Evolutionary conservation across 1,139 yeast species (phyloP).

Genomic region (Blastobotrys ciferrii): DNA sequence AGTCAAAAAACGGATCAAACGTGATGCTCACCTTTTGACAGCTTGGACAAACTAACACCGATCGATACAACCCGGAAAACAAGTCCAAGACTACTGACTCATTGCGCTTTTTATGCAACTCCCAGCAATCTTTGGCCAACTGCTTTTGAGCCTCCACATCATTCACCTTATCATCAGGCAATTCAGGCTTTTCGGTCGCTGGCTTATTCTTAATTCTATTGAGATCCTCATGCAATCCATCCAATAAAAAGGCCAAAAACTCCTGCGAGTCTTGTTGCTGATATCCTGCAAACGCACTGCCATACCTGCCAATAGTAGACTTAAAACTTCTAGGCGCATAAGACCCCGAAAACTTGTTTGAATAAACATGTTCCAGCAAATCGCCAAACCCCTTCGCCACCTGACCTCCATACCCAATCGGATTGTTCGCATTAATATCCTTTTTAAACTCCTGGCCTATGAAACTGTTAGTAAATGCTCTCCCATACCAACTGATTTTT

Average conservation of each 20-base stretch:
- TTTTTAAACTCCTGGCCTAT: slow-evolving; percentile 54
- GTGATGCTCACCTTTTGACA: slow-evolving; percentile 82
- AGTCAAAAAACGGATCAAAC: slow-evolving; percentile 90
- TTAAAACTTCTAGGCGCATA: slow-evolving; percentile 75
- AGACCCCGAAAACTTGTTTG: slow-evolving; percentile 37
- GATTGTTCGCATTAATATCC: slow-evolving; percentile 75
- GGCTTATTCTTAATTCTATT: slow-evolving; percentile 82
- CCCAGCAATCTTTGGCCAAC: slow-evolving; percentile 79
- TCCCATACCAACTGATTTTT: too few relatives aligned
- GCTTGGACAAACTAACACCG: slow-evolving; percentile 83
- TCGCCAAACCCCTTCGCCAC: slow-evolving; percentile 74
- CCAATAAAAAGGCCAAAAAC: slow-evolving; percentile 82
- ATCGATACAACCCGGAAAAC: slow-evolving; percentile 87
- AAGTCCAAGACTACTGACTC: slow-evolving; percentile 83
- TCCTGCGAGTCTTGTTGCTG: slow-evolving; percentile 97
- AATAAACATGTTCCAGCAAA: slow-evolving; percentile 48
- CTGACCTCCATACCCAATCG: slow-evolving; percentile 80
- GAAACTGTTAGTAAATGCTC: slow-evolving; percentile 4
- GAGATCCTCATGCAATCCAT: slow-evolving; percentile 91
- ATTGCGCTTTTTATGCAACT: slow-evolving; percentile 72
- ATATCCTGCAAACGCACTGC: slow-evolving; percentile 81
- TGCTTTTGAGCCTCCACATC: slow-evolving; percentile 54
- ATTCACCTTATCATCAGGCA: slow-evolving; percentile 55
- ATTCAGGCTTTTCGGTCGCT: slow-evolving; percentile 84
- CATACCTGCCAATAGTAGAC: slow-evolving; percentile 71